phyloP scores from a whole-genome alignment of 345 rosid genomes.

The Kandelia obovata region DNA sequence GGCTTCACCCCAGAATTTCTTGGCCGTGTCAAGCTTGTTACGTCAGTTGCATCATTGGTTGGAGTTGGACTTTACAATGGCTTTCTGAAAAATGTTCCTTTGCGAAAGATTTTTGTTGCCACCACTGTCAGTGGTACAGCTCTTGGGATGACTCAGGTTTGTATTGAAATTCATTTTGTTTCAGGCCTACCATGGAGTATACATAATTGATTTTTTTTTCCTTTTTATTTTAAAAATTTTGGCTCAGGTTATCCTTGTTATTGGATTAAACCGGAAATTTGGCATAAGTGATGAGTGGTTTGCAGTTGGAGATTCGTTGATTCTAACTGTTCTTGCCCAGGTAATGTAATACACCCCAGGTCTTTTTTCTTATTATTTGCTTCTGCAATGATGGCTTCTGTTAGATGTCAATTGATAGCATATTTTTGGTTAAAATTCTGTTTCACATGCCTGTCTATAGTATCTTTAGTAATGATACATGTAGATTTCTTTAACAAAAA shows the following conservation, averaged over 20 bases:
- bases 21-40: slow-evolving; percentile 89
- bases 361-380: neutral
- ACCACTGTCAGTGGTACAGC: slow-evolving; percentile 70
- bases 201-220: neutral
- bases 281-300: slow-evolving; percentile 97
- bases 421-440: neutral
- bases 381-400: neutral
- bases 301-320: slow-evolving; percentile 91
- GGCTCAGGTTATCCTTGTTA: slow-evolving; percentile 76
- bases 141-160: slow-evolving; percentile 96
- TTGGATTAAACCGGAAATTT: slow-evolving; percentile 69
- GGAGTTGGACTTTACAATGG: slow-evolving; percentile 96
- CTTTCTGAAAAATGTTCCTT: slow-evolving; percentile 70
- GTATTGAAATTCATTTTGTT: slow-evolving; percentile 12
- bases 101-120: slow-evolving; percentile 72
- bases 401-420: neutral
- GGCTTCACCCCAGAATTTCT: slow-evolving; percentile 96
- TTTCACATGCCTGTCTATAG: neutral
- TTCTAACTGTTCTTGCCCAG: slow-evolving; percentile 88
- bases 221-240: slow-evolving; percentile 5
- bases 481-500: neutral
- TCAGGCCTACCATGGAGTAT: neutral
- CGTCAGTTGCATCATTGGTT: slow-evolving; percentile 79
- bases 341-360: slow-evolving; percentile 27
- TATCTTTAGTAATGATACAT: no score